Conservation (phyloP, 2,329 filamentous ascomycete species). For the Beauveria brongniartii region DNA sequence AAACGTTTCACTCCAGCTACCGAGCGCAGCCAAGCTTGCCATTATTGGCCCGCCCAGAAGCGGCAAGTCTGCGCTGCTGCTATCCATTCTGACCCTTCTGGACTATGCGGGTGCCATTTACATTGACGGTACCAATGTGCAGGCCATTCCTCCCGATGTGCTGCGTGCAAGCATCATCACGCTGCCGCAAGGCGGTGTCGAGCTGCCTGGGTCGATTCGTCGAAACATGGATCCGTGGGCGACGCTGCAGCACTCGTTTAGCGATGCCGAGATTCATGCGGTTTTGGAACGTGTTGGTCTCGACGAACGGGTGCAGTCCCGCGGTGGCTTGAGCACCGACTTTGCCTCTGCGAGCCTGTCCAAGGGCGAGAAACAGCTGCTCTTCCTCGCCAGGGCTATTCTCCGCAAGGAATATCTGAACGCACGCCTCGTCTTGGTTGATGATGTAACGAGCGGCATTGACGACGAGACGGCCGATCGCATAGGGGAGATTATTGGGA, state of each 20-base stretch:
- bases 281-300: slow-evolving; percentile 11
- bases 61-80: slow-evolving; percentile 18
- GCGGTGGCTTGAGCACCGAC: slow-evolving; percentile 13
- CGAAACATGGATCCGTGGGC: slow-evolving; percentile 14
- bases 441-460: slow-evolving; percentile 15
- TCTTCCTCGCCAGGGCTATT: slow-evolving; percentile 15
- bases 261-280: background rate
- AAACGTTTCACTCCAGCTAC: slow-evolving; percentile 20
- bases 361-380: slow-evolving; percentile 15
- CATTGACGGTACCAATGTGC: slow-evolving; percentile 14
- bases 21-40: slow-evolving; percentile 21
- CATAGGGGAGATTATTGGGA: slow-evolving; percentile 12
- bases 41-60: slow-evolving; percentile 28
- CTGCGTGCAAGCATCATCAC: slow-evolving; percentile 15
- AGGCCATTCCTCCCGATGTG: slow-evolving; percentile 12
- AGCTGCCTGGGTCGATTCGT: slow-evolving; percentile 14
- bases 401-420: slow-evolving; percentile 12
- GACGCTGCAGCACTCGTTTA: background rate
- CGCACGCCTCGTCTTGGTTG: slow-evolving; percentile 14
- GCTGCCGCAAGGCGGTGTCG: slow-evolving; percentile 15
- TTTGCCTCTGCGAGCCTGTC: slow-evolving; percentile 10
- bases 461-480: slow-evolving; percentile 13
- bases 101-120: slow-evolving; percentile 12
- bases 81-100: slow-evolving; percentile 13
- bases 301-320: slow-evolving; percentile 6